Evolutionary conservation across 2,329 filamentous ascomycete species (phyloP), one percentile per base, ranked within the genome.

Genomic region (Chaetomiaceae sp.): DNA sequence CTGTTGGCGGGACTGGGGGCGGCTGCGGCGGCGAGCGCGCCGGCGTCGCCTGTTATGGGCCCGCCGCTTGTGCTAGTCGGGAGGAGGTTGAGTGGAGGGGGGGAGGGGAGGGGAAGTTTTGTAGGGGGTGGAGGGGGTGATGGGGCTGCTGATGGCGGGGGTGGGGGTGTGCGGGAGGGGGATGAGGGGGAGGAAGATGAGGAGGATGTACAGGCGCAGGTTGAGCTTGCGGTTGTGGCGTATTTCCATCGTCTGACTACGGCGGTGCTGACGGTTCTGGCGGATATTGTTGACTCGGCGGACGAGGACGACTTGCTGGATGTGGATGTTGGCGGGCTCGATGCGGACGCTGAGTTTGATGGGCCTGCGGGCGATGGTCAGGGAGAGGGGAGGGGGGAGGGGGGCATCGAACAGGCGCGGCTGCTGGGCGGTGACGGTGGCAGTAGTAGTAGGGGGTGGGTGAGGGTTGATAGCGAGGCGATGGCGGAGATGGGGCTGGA

Each of bases 241-340:
- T 93, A 89, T 64, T 91, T 91, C 64, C 86, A 90, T 65, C 79
- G 86, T 1, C 71, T 88, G 42, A 89, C 86, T 0, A 76, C 78
- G 2, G 72, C 78, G 56, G 73, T 88, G 35, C 66, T 91, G 18
- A 73, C 73, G 1, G 75, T 77, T 3, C 62, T 89, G 43, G 74
- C 75, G 0, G 78, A 83, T 51, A 66, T 86, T 3, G 75, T 86
- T 6, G 72, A 74, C 32, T 62, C 62, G 39, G 62, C 68, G 6
- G 72, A 72, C 10, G 71, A 70, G n/a, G 68, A 69, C 24, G 65
- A 66, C 2, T 61, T 65, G 18, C 40, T 58, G 14, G 53, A 56
- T 6, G 54, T 59, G 18, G 59, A 60, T 22, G 56, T 3, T 49
- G n/a, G n/a, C n/a, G n/a, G n/a, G n/a, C n/a, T n/a, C n/a, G 51